Evolutionary conservation across 1,284 basidiomycete species (phyloP).

Genomic region (Cutaneotrichosporon sp.): DNA sequence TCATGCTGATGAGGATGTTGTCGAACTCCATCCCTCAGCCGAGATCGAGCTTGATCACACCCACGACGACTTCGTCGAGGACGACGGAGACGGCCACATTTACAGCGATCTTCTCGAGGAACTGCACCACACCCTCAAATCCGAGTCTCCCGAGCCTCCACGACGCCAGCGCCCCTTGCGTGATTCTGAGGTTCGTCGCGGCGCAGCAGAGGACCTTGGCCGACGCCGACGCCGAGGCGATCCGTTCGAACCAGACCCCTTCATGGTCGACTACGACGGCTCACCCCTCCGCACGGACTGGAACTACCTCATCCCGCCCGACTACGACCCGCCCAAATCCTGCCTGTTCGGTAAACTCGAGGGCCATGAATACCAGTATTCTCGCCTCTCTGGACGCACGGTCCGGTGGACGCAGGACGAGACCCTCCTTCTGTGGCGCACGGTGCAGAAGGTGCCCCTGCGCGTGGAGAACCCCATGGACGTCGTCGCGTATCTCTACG

Average conservation of each 20-base stretch:
- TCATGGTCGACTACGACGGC: conserved; percentile 30
- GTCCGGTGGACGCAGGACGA: conserved; percentile 29
- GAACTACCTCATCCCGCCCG: conserved; percentile 17
- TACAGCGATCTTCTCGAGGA: not conserved
- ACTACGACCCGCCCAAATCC: conserved; percentile 9
- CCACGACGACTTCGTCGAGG: not conserved
- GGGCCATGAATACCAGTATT: not conserved
- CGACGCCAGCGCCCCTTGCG: too few relatives aligned
- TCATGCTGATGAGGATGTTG: too few relatives aligned
- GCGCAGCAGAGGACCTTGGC: not conserved
- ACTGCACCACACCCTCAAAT: too few relatives aligned
- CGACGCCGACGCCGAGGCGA: not conserved
- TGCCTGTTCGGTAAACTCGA: conserved; percentile 18
- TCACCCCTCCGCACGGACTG: conserved; percentile 18
- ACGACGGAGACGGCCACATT: not conserved
- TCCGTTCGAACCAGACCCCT: conserved; percentile 19
- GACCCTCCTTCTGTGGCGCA: conserved; percentile 34
- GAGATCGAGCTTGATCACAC: not conserved
- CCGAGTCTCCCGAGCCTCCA: too few relatives aligned
- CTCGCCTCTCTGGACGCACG: not conserved
- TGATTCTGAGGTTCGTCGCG: not conserved
- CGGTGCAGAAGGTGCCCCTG: conserved; percentile 35
- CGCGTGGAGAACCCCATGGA: conserved; percentile 26
- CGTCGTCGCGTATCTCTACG: conserved; percentile 33
- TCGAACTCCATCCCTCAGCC: too few relatives aligned